These are phyloP conservation scores for Gossypium anomalum DNA, from an alignment of 345 rosid genomes.

Conservation along the genomic window DNA sequence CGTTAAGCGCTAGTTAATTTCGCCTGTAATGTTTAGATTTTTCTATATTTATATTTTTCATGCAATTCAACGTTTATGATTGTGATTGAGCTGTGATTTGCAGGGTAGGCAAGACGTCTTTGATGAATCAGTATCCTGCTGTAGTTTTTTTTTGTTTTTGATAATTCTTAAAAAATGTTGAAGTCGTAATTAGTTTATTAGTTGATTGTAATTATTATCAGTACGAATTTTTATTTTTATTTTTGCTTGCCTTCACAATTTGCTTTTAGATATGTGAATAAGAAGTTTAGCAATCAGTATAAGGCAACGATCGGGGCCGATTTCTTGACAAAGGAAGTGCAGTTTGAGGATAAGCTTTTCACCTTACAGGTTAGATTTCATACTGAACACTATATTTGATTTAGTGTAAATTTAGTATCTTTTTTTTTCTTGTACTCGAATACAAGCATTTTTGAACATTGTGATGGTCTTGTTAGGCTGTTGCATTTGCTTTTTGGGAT, in stretches of 20 bases:
- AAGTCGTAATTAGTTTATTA: neutral
- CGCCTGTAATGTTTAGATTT: neutral
- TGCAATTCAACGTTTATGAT: neutral
- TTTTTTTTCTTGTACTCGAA: neutral
- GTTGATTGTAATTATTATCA: neutral
- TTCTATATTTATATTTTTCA: neutral
- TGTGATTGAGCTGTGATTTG: constrained; percentile 20
- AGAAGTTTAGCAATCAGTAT: constrained; percentile 90
- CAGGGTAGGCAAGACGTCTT: constrained; percentile 96
- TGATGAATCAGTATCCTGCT: constrained; percentile 93
- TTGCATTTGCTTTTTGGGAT: constrained; percentile 1
- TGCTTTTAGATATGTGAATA: constrained; percentile 75
- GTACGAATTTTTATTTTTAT: neutral
- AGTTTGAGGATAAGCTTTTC: constrained; percentile 88
- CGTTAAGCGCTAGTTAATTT: neutral
- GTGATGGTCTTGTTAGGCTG: neutral
- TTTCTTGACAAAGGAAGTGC: constrained; percentile 91
- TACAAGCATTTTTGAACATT: neutral
- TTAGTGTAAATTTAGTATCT: neutral
- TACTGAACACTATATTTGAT: neutral
- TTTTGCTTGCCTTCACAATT: constrained; percentile 26
- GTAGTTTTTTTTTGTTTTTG: neutral
- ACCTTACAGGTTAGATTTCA: constrained; percentile 69
- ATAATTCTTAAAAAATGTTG: neutral
- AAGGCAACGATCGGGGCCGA: constrained; percentile 96